A percentile compares a stretch with the other conserved stretches of the same genome.
Conservation (phyloP, 176 grass and related monocot genomes). For the Tuctoria greenei region DNA sequence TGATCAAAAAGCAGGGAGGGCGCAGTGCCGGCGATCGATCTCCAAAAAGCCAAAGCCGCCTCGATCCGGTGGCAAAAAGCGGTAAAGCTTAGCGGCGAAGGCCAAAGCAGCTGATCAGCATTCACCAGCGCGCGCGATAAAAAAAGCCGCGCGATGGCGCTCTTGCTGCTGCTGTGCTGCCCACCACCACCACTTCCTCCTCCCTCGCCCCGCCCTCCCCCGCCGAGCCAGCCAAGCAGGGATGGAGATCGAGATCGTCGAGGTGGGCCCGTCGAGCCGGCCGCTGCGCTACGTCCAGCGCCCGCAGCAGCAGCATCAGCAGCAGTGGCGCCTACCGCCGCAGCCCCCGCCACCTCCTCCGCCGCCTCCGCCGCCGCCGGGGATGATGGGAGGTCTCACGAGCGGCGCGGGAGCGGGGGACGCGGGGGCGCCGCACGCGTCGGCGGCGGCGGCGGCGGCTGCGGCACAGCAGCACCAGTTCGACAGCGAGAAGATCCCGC, state of each 20-base stretch:
- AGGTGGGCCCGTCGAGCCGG: constrained; percentile 45
- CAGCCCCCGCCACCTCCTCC: constrained; percentile 8
- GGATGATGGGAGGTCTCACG: neutral
- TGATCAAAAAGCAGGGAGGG: constrained; percentile 10
- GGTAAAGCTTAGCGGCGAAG: constrained; percentile 63
- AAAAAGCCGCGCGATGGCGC: constrained; percentile 25
- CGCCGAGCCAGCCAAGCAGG: neutral
- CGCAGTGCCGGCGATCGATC: constrained; percentile 7
- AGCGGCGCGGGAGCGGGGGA: neutral
- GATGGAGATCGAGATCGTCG: constrained; percentile 69
- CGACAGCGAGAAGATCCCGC: constrained; percentile 87
- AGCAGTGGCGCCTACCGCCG: neutral
- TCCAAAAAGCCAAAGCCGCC: constrained; percentile 44
- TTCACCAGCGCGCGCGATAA: neutral
- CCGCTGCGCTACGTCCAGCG: constrained; percentile 41
- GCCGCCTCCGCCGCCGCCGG: neutral
- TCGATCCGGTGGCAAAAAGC: constrained; percentile 36
- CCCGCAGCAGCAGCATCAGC: neutral
- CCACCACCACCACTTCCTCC: neutral
- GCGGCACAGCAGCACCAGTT: constrained; percentile 38
- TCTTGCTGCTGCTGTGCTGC: neutral
- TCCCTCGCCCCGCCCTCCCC: neutral
- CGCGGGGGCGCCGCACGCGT: neutral
- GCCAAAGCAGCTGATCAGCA: constrained; percentile 26
- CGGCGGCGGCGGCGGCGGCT: neutral